These are phyloP conservation scores for Rhododendron molle DNA, from an alignment of 148 eudicot genomes.

Conservation along the genomic window DNA sequence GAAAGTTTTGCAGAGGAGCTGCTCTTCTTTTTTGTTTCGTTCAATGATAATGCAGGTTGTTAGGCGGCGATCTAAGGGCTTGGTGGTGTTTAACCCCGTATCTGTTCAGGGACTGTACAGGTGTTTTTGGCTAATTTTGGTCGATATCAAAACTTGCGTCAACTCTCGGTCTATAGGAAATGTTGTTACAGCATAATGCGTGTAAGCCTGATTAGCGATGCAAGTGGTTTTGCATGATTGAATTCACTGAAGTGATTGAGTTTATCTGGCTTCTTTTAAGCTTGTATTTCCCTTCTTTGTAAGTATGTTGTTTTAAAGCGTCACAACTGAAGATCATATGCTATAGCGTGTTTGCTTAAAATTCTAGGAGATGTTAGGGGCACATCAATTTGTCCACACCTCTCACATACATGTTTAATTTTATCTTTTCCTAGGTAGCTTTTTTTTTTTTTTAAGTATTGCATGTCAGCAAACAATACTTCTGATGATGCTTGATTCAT, in stretches of 20 bases:
- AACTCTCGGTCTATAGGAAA: neutral
- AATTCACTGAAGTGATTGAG: slow-evolving; percentile 4
- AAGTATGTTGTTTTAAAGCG: neutral
- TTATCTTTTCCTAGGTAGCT: neutral
- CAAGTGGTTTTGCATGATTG: slow-evolving; percentile 1
- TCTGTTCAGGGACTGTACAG: slow-evolving; percentile 10
- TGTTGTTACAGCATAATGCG: neutral
- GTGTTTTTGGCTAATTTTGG: slow-evolving; percentile 1
- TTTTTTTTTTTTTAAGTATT: no score
- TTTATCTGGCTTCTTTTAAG: neutral
- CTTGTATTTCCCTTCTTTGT: neutral
- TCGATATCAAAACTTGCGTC: neutral
- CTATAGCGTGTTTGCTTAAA: neutral
- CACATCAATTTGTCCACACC: no score
- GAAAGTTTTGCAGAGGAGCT: neutral
- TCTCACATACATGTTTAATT: no score
- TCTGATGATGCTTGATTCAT: neutral
- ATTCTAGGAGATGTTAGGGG: no score
- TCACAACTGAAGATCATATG: neutral
- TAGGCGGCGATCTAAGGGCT: neutral
- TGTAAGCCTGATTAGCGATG: neutral
- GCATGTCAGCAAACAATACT: neutral
- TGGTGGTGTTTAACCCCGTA: neutral
- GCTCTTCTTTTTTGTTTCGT: neutral
- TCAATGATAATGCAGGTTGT: neutral